Percentiles rank a stretch among this genome's conserved stretches.
Evolutionary conservation across 1,139 yeast genomes (phyloP).

Genomic region (Starmera stellimalicola): DNA sequence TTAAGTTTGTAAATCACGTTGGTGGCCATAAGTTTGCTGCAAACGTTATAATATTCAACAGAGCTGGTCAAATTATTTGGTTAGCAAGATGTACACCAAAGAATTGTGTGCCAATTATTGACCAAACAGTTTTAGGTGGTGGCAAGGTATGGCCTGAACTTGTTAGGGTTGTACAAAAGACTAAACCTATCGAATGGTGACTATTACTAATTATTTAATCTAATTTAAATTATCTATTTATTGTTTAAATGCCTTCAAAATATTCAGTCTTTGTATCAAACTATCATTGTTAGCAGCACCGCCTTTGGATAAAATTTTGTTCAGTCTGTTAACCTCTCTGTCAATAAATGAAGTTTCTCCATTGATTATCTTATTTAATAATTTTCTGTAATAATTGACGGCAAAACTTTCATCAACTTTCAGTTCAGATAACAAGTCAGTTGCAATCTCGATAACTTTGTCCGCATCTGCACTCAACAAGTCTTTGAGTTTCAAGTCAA

Average conservation of each 20-base stretch:
- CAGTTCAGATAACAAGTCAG: slow-evolving; percentile 20
- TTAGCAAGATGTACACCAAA: slow-evolving; percentile 76
- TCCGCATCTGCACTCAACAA: slow-evolving; percentile 18
- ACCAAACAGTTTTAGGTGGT: slow-evolving; percentile 56
- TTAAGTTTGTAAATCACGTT: slow-evolving; percentile 69
- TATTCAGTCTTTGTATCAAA: slow-evolving; percentile 22
- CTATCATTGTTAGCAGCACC: slow-evolving; percentile 33
- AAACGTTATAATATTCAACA: slow-evolving; percentile 67
- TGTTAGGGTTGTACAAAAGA: slow-evolving; percentile 53
- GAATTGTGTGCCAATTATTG: slow-evolving; percentile 64
- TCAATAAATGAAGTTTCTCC: slow-evolving; percentile 39
- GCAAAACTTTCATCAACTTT: slow-evolving; percentile 6
- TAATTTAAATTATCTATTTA: slow-evolving; percentile 5
- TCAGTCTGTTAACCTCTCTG: slow-evolving; percentile 44
- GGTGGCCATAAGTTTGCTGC: slow-evolving; percentile 97
- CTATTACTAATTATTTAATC: background rate
- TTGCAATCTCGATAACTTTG: slow-evolving; percentile 20
- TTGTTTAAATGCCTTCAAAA: slow-evolving; percentile 19
- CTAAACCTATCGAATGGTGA: slow-evolving; percentile 47
- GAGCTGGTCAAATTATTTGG: slow-evolving; percentile 76
- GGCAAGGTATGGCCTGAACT: slow-evolving; percentile 69
- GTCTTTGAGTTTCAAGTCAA: slow-evolving; percentile 30
- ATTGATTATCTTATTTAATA: slow-evolving; percentile 38
- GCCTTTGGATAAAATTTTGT: slow-evolving; percentile 32
- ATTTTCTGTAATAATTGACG: slow-evolving; percentile 36